Base-by-base conservation (phyloP, 805 yeast genomes). In the Candida arabinofermentans region DNA sequence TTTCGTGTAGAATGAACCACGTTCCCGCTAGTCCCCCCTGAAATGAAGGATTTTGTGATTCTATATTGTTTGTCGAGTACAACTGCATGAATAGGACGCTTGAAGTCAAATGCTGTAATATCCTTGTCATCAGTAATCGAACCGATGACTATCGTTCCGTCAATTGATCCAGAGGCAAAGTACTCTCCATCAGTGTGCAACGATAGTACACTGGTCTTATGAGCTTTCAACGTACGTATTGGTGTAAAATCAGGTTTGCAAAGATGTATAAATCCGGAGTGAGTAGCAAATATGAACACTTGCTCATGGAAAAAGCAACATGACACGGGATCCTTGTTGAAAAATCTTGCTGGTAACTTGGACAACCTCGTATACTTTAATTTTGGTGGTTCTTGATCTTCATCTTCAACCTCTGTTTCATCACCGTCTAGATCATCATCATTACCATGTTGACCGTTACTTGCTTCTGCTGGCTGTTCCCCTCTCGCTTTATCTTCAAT, bases 1-100 rank as follows among this genome's bases (percentile, higher is more conserved):
- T 85, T 86, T 48, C 81, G 72, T 29, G 83, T 82, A 1, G 95
- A 83, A 36, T 80, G 65, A 0, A 85, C 64, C 0, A 93, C 82
- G 36, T 85, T 79, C 0, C 97, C 97, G 7, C 89, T 82, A 66
- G 83, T 88, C 0, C 97, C 97, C 3, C 98, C 97, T 24, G 90
- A 81, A 0, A 88, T 70, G 51, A 89, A 91, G 8, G 83, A 71
- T 42, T 78, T 75, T 0, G 81, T 71, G 8, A 70, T 71, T 31
- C 58, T 61, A 59, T 87, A 93, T 42, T 81, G 76, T 9, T 79
- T 78, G 51, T 86, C 93, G 5, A 93, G 61, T 0, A 88, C 86
- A 3, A 91, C 95, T 0, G 95, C 81, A 57, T 89, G 95, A 0
- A 93, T 75, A 0, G 98, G 97, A 23, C 97, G 69, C 52, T 84